A percentile compares a stretch with the other conserved stretches of the same genome.
These are phyloP conservation scores for Chaetomidium leptoderma DNA, from an alignment of 495 filamentous ascomycete genomes.

Conservation along the genomic window DNA sequence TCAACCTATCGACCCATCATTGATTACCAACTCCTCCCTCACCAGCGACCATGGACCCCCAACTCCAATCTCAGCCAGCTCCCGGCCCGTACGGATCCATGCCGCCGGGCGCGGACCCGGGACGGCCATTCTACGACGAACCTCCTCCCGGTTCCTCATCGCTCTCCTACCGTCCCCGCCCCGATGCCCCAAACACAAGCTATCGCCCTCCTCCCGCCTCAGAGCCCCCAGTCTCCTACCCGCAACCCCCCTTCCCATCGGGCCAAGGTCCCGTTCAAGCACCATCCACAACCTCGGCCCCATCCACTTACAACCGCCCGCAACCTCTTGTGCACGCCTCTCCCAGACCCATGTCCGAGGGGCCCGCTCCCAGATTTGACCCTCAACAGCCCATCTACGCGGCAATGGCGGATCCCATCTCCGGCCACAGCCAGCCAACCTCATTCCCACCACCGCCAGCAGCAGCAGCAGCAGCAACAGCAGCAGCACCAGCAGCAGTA, in stretches of 20 bases:
- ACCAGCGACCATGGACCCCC: too few relatives aligned
- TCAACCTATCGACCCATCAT: too few relatives aligned
- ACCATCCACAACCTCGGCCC: not conserved
- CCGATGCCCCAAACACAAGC: not conserved
- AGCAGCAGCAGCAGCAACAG: not conserved
- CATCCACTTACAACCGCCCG: not conserved
- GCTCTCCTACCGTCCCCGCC: not conserved
- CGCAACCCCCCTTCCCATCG: not conserved
- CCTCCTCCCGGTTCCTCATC: not conserved
- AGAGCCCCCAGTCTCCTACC: not conserved
- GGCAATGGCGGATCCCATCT: not conserved
- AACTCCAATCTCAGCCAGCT: too few relatives aligned
- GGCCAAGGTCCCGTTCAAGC: not conserved
- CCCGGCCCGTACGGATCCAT: too few relatives aligned
- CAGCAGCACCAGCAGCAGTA: not conserved
- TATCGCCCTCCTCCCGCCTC: not conserved
- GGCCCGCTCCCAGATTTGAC: not conserved
- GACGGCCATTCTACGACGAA: not conserved
- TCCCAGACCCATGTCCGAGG: not conserved
- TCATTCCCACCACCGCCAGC: not conserved
- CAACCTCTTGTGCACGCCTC: not conserved
- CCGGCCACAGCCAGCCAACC: not conserved
- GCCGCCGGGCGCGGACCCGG: too few relatives aligned
- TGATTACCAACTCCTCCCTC: too few relatives aligned
- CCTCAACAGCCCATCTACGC: not conserved